Base-by-base conservation (phyloP, 1,284 basidiomycete genomes). In the Pisolithus thermaeus region DNA sequence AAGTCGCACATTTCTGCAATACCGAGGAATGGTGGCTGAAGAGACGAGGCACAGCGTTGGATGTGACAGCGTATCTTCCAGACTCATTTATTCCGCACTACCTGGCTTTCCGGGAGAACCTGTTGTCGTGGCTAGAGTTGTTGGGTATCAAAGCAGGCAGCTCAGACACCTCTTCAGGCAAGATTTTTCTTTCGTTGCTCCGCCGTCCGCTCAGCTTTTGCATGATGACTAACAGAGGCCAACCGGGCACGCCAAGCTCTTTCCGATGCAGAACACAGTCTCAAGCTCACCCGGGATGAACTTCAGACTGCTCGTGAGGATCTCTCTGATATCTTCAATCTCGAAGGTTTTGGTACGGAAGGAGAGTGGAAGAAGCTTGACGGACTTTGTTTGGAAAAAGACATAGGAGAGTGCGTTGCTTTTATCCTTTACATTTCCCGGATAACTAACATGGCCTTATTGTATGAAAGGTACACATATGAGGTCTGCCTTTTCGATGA, bases 311-410 rank as follows among this genome's bases (percentile, higher is more conserved):
- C 78, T 0, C 73, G 76, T 43, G 70, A 75, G 20, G 78, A 85
- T 41, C 63, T 90, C n/a, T 65, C 63, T 2, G 78, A 84, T 41
- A 70, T 91, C 14, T 89, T 85, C 60, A 73, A 83, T 53, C 67
- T 75, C 8, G 68, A 80, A 23, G 80, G 81, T 53, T 97, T 87
- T 63, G 96, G 96, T 7, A 69, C 73, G 0, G 78, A 92, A 32
- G 92, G 90, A 53, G 93, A 97, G 72, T 99, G 93, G 90, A 96
- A 96, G 76, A 94, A 96, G 70, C 79, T 99, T 11, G 88, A 97
- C 36, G 79, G 80, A 8, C 76, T 78, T 4, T 99, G 96, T 62
- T 69, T 99, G 22, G 80, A 84, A 60, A 87, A 84, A 61, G 82
- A 94, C 51, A 77, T 80, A 16, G 96, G 96, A 73, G 96, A 97